Base-by-base conservation (phyloP, 2,329 filamentous ascomycete genomes). In the Domatiomyces catenatus region DNA sequence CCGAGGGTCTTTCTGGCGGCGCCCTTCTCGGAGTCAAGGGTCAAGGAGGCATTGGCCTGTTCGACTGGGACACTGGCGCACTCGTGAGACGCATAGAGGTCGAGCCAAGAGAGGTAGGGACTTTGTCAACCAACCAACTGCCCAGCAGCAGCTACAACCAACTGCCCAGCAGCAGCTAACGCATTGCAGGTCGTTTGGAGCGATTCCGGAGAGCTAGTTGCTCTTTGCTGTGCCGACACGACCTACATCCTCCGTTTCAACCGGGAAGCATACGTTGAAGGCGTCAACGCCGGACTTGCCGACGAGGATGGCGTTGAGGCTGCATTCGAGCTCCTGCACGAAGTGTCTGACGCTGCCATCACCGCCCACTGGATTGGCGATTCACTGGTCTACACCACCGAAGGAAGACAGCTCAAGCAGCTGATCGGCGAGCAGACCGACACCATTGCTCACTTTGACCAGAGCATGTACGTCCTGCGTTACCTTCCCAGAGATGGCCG, bases 331-430 rank as follows among this genome's bases (percentile, higher is more conserved):
- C 85, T 96, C 24, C 86, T 96, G 50, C 94, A 89, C 20, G 92
- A 96, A 65, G 88, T 95, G 63, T 90, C 84, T 64, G 92, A 96
- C 70, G 86, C 77, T 56, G 88, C 96, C 48, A 84, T 86, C 57
- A 95, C 90, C 18, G 92, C 90, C 60, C 86, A 94, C 71, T 98
- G 92, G 92, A 86, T 98, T 51, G 92, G 92, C 55, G 92, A 98
- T 71, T 94, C 90, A 72, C 94, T 98, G 75, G 89, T 96, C 66
- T 98, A 96, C 76, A 95, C 92, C 50, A 96, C 94, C 75, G 85
- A 78, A 66, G 94, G 89, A 8, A 95, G 96, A 74, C 85, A 92
- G 55, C 75, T 98, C 53, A 96, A 96, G 74, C 96, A 96, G 71
- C 80, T 98, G 19, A 90, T 98, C 12, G 92, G 92, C 58, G 92